Base-by-base conservation (phyloP, 768 basidiomycete species). In the Baorangia bicolor region DNA sequence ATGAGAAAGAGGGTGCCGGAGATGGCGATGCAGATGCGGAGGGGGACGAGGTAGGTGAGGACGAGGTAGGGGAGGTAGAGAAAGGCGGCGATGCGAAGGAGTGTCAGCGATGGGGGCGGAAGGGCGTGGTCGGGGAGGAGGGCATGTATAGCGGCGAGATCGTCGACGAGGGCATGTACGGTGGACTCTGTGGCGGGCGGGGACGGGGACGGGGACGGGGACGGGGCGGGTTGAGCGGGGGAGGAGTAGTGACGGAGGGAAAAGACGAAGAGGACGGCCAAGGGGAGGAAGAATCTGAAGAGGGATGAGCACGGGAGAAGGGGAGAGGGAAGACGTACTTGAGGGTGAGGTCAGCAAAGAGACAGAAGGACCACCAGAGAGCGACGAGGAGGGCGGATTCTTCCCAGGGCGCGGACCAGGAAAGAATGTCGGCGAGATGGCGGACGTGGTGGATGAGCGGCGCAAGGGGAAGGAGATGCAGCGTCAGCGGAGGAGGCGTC, bases 311-410 rank as follows among this genome's bases (percentile, higher is more conserved):
- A 5, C 7, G 13, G 13, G 31, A 2, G 8, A 1, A 12, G 4
- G 12, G 2, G 5, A 8, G 4, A 7, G 1, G 11, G 1, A 23
- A 11, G 9, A 69, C 77, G 47, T 54, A 83, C 85, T 80, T 77
- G 60, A 92, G 71, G 11, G 69, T 71, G 33, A 72, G 70, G 16
- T 78, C 77, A 2, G 80, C 71, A 42, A 87, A 76, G 52, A 94
- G 74, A 73, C 90, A 92, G 20, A 85, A 25, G 0, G 80, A 81
- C 90, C 92, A 95, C 90, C 90, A 94, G 2, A 69, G 67, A 0
- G 80, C 87, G 41, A 96, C 73, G 2, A 80, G 69, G 4, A 94
- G 80, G 76, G 80, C 87, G 49, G 83, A 78, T 49, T 89, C 81
- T 63, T 85, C 80, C 78, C 80, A 82, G 1, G 58, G 69, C 0